Base-by-base conservation (phyloP, 1,284 basidiomycete species). In the Trichosporon sp. region DNA sequence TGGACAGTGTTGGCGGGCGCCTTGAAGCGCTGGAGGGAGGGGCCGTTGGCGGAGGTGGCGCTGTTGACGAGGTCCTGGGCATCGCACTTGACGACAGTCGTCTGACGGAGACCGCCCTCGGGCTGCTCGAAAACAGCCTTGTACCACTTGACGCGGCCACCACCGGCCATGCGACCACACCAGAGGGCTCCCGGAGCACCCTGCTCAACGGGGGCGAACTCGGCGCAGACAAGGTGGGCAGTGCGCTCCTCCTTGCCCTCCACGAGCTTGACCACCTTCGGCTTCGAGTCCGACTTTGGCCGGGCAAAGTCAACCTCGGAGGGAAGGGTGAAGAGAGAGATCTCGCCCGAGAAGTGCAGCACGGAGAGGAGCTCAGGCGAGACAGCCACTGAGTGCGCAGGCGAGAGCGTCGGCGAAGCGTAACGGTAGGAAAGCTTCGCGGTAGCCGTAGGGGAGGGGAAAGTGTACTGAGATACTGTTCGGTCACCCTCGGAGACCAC, bases 401-500 rank as follows among this genome's bases (percentile, higher is more conserved):
- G 89, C 1, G 91, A 89, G 76, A 92, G 89, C 12, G 81, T 83
- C 4, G 81, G 81, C 0, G 92, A 85, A 6, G 91, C 68, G 89
- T 87, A 80, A 84, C 89, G 73, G 88, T 80, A 89, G 85, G 64
- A 82, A 73, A 70, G 85, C 84, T 68, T 67, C 77, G 84, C 71
- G 80, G 84, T 35, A 26, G 70, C 85, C 83, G 72, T 88, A 75
- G 77, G 88, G 83, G 91, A 91, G 77, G 77, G 89, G n/a, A 81
- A 67, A 11, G 80, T 83, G 72, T 82, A 83, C 72, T 83, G 81
- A 4, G 80, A 91, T n/a, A 92, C 85, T 61, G 91, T 89, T 21
- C 92, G 88, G 82, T 94, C 92, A 37, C 87, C 88, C 76, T 91
- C 89, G 4, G 92, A 91, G 21, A 88, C 87, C 4, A 91, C 91